A percentile compares a stretch with the other conserved stretches of the same genome.
Evolutionary conservation across 345 rosid species (phyloP).

Genomic region (Eutrema japonicum): DNA sequence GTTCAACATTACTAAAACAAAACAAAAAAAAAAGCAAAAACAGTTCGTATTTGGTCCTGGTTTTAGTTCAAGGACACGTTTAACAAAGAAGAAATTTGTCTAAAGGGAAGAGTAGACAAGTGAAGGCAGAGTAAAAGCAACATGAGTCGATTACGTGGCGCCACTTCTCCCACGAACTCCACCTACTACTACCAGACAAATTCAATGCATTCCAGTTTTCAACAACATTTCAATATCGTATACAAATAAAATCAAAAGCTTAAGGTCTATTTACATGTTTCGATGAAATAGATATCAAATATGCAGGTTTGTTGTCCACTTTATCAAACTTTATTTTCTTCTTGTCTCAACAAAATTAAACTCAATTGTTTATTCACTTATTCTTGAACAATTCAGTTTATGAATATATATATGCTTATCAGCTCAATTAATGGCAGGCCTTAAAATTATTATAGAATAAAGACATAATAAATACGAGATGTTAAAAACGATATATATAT

Average conservation of each 20-base stretch:
- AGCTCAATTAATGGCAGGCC: too few species aligned
- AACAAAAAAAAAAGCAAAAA: not conserved
- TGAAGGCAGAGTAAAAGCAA: conserved; percentile 2
- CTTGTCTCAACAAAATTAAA: not conserved
- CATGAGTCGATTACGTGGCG: conserved; percentile 27
- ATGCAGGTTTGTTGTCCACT: not conserved
- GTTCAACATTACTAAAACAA: not conserved
- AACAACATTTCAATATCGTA: conserved; percentile 3
- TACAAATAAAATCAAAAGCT: not conserved
- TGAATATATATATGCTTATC: not conserved
- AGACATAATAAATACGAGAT: too few species aligned
- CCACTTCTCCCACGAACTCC: conserved; percentile 30
- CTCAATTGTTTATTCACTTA: not conserved
- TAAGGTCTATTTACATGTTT: not conserved
- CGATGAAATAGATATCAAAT: not conserved
- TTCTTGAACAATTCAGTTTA: not conserved
- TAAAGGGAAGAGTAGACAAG: conserved; percentile 26
- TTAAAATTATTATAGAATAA: too few species aligned
- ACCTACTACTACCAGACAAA: conserved; percentile 35
- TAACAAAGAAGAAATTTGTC: conserved; percentile 16
- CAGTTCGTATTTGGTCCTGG: not conserved
- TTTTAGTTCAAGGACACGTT: conserved; percentile 32
- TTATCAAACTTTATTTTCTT: not conserved
- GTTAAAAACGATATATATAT: too few species aligned
- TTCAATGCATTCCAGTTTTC: conserved; percentile 29